Percentiles rank a stretch among this genome's conserved stretches.
Evolutionary conservation across 108 stramenopile species (phyloP).

Genomic region (Schizochytrium sp.): DNA sequence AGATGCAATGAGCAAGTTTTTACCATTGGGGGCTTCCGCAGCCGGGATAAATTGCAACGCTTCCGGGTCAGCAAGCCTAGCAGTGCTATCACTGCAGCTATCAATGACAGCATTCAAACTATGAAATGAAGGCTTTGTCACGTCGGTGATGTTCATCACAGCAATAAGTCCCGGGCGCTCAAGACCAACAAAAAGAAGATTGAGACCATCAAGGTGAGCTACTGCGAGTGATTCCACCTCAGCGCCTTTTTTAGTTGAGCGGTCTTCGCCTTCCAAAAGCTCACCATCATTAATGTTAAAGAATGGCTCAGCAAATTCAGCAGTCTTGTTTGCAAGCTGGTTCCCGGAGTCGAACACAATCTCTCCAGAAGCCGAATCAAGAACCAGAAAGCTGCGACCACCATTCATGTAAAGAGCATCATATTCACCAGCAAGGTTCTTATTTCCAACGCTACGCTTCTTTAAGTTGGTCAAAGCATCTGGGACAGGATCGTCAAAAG

Average conservation of each 20-base stretch:
- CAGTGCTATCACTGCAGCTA: background rate
- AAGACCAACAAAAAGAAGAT: slow-evolving; percentile 58
- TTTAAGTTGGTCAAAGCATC: background rate
- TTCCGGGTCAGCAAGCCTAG: background rate
- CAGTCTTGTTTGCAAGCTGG: background rate
- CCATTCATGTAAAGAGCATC: background rate
- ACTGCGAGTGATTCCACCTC: slow-evolving; percentile 41
- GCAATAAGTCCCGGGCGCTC: slow-evolving; percentile 45
- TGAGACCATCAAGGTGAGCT: background rate
- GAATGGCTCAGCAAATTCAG: background rate
- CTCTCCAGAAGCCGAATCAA: background rate
- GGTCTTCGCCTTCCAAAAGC: background rate
- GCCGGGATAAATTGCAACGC: background rate
- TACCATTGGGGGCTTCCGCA: background rate
- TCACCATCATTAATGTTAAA: slow-evolving; percentile 28
- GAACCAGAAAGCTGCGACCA: background rate
- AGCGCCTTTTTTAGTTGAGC: slow-evolving; percentile 32
- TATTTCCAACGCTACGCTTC: background rate
- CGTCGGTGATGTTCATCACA: slow-evolving; percentile 2
- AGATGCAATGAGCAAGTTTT: slow-evolving; percentile 16
- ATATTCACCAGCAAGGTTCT: background rate
- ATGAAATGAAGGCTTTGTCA: slow-evolving; percentile 6
- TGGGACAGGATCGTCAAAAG: background rate
- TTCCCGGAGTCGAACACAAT: slow-evolving; percentile 45
- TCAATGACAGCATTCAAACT: slow-evolving; percentile 5